Evolutionary conservation across 768 basidiomycete genomes (phyloP).

Genomic region (Termitomyces sp.): DNA sequence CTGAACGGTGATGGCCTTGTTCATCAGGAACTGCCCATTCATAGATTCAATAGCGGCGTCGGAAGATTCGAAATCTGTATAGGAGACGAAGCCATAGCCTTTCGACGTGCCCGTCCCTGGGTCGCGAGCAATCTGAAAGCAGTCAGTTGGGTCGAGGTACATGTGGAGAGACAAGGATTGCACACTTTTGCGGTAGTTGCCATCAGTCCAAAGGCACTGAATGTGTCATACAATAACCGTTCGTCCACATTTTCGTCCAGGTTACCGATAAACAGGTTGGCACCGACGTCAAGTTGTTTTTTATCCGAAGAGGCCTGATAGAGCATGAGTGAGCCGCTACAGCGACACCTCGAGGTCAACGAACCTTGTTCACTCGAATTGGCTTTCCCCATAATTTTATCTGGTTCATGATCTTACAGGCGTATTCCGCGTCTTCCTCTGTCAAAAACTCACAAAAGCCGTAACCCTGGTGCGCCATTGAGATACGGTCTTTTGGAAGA

Average conservation of each 20-base stretch:
- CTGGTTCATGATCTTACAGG: constrained; percentile 99
- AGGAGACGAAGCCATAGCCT: constrained; percentile 97
- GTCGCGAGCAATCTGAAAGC: constrained; percentile 83
- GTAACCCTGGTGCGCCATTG: constrained; percentile 98
- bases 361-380: constrained; percentile 96
- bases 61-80: constrained; percentile 95
- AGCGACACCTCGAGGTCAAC: constrained; percentile 21
- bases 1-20: constrained; percentile 95
- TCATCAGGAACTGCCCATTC: constrained; percentile 98
- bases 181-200: constrained; percentile 85
- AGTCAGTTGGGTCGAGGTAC: background rate
- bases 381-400: constrained; percentile 99
- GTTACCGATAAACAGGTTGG: constrained; percentile 95
- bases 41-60: constrained; percentile 96
- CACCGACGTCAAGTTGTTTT: constrained; percentile 96
- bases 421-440: constrained; percentile 99
- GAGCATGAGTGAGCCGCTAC: background rate
- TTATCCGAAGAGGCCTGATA: constrained; percentile 92
- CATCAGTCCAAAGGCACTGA: constrained; percentile 92
- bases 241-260: constrained; percentile 96
- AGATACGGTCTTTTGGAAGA: constrained; percentile 96
- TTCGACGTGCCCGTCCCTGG: constrained; percentile 81
- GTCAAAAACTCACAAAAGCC: constrained; percentile 99
- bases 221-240: constrained; percentile 88
- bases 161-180: constrained; percentile 13